Base-by-base conservation (phyloP, 2,329 filamentous ascomycete species). In the Penicillium sp. region DNA sequence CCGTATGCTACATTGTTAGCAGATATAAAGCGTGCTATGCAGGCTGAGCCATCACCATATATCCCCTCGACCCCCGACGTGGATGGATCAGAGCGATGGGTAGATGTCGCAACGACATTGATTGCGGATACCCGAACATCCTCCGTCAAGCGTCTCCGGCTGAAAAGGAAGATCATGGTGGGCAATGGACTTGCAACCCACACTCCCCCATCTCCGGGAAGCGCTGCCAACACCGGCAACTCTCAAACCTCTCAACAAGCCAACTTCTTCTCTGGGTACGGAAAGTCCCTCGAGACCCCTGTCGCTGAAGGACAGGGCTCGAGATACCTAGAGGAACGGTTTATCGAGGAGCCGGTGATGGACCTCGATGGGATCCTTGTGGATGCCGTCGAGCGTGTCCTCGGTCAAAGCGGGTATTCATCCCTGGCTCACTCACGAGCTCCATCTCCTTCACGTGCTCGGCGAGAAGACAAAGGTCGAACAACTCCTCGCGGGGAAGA, bases 331-430 rank as follows among this genome's bases (percentile, higher is more conserved):
- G 70, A 74, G 34, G 73, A 76, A 45, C 59, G 66, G 39, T 75
- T 77, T 33, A 55, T 68, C 8, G 71, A 75, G 44, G 75, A 79
- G 44, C 59, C 60, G 2, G 70, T 79, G 32, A 73, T 76, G 70
- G 74, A 77, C 45, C 68, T 76, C 35, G 76, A 79, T 43, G 67
- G 68, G n/a, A 76, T 68, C 2, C 62, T 79, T 0, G 71, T 76
- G 23, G 74, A 78, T 51, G 75, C 74, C 6, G 64, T 79, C 14
- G 76, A 79, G 51, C 70, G 72, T 35, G 69, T 77, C 7, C 61
- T 79, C 2, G 66, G 62, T 3, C 67, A 64, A 27, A 69, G 65
- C 32, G 64, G 60, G 4, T 58, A 63, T 26, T 64, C 67, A 2
- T 70, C 66, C 0, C 52, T 66, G 23, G 58, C 55, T 11, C 64